Evolutionary conservation across 192 early-diverging fungal genomes (phyloP).

Genomic region (Lobosporangium transversale): DNA sequence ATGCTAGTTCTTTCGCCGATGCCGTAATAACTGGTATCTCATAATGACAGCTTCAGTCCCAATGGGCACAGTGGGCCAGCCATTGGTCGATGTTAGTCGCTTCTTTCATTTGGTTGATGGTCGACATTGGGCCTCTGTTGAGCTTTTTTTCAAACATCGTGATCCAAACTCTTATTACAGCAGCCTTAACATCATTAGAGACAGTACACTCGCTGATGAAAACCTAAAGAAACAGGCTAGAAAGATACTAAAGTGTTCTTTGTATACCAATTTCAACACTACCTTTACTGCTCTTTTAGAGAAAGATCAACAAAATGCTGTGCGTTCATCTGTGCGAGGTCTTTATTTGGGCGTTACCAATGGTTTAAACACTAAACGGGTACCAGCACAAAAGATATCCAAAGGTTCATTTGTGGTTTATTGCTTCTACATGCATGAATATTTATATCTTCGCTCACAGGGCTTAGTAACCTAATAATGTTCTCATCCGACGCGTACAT

Average conservation of each 20-base stretch:
- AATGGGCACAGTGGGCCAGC: neutral
- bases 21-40: too few species aligned
- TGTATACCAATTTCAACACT: conserved; percentile 1
- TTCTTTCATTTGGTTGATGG: conserved; percentile 11
- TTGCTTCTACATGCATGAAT: too few species aligned
- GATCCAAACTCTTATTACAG: neutral
- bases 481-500: neutral
- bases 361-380: neutral
- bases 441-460: neutral
- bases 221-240: neutral
- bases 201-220: neutral
- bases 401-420: neutral
- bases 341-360: conserved; percentile 5
- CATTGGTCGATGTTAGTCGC: conserved; percentile 6
- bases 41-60: neutral
- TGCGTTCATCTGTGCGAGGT: neutral
- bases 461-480: neutral
- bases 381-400: neutral
- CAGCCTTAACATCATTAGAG: conserved; percentile 5
- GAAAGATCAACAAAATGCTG: conserved; percentile 5
- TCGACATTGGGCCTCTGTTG: neutral
- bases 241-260: neutral
- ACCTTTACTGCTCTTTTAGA: conserved; percentile 7
- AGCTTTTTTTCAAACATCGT: conserved; percentile 4
- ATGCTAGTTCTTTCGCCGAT: too few species aligned